Evolutionary conservation across 2,329 filamentous ascomycete species (phyloP), one percentile per base, ranked within the genome.

Genomic region (Colletotrichum costaricense): DNA sequence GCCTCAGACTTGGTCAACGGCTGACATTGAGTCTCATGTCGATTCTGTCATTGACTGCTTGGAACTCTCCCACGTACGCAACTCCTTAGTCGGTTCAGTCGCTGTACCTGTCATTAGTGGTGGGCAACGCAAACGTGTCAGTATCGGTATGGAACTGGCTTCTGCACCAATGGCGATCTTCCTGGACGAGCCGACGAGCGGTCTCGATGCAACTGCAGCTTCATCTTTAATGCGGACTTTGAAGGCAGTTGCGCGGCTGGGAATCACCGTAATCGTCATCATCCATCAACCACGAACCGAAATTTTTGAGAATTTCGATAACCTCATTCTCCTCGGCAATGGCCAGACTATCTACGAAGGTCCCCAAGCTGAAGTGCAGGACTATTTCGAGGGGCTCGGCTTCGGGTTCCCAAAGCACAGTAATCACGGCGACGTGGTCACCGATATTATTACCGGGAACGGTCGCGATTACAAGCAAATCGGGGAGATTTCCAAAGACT

Each of bases 391-490:
- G 76, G 77, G 81, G 42, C 79, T 88, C 14, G 89, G 89, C 2
- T 91, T 87, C 78, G 76, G 78, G 0, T 89, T 91, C 71, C 86
- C 86, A 0, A 72, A 79, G 19, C 82, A 87, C 69, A 83, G 82
- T 57, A 92, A 92, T 75, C 85, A 85, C 6, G 89, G 87, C 9
- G 90, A 92, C 74, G 82, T 88, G 1, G 84, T 91, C 28, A 89
- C 89, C n/a, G 89, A 92, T 66, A 91, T 91, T 75, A 87, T 91
- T 76, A 89, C 88, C 0, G 89, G 89, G 3, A 88, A 90, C 74
- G 88, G 89, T 0, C 81, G 84, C 16, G 78, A 82, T 14, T 90
- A 90, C 79, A 88, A 88, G 74, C 76, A 73, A 4, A 77, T 76
- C 0, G 86, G 86, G 5, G 85, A 88, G 52, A 82, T 87, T 33